Conservation (phyloP, 805 yeast genomes). For the Candida ovalis region DNA sequence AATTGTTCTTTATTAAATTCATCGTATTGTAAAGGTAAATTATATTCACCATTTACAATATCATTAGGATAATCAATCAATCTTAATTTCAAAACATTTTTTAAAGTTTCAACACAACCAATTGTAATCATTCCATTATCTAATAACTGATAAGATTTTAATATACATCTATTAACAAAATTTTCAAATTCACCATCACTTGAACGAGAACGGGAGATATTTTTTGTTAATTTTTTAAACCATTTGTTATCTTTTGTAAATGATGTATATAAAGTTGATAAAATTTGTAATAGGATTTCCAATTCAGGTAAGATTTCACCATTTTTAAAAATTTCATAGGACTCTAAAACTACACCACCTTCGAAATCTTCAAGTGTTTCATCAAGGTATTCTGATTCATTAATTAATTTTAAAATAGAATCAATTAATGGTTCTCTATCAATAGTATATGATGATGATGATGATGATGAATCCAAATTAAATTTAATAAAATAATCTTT, state of each 20-base stretch:
- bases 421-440: conserved; percentile 26
- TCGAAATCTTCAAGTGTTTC: conserved; percentile 30
- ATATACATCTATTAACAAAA: conserved; percentile 45
- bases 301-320: conserved; percentile 62
- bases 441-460: no score
- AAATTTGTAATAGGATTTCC: conserved; percentile 47
- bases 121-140: conserved; percentile 49
- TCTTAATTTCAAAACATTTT: conserved; percentile 33
- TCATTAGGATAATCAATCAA: conserved; percentile 45
- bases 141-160: conserved; percentile 59
- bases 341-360: conserved; percentile 42
- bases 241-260: conserved; percentile 30
- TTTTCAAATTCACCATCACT: conserved; percentile 28
- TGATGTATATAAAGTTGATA: conserved; percentile 36
- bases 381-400: conserved; percentile 30
- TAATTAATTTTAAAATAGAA: conserved; percentile 36
- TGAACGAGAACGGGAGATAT: no score
- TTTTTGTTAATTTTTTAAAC: conserved; percentile 26
- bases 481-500: conserved; percentile 34
- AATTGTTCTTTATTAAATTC: conserved; percentile 32
- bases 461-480: conserved; percentile 16
- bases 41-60: conserved; percentile 9
- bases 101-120: conserved; percentile 26
- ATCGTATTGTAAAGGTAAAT: conserved; percentile 15
- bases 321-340: conserved; percentile 58